These are phyloP conservation scores for Fraxinus baroniana DNA, from an alignment of 305 asterid species.

Conservation along the genomic window DNA sequence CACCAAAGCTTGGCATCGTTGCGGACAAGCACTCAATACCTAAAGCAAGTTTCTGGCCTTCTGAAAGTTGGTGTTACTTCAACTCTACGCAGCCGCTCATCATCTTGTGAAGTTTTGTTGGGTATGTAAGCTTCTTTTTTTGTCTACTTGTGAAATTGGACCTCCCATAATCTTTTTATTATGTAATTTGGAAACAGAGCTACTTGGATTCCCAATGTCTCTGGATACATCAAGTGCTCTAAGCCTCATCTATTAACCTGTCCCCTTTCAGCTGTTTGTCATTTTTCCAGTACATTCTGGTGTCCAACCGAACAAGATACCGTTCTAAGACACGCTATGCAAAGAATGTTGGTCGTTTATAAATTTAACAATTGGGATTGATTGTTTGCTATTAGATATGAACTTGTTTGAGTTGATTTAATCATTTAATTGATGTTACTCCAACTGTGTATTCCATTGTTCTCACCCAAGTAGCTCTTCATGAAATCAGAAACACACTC, in stretches of 20 bases:
- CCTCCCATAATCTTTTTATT: background rate
- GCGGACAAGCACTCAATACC: constrained; percentile 45
- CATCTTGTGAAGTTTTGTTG: constrained; percentile 43
- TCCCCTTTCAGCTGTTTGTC: background rate
- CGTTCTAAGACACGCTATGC: background rate
- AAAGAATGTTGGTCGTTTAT: background rate
- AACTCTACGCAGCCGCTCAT: constrained; percentile 48
- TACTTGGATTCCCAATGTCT: background rate
- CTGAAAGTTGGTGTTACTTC: constrained; percentile 47
- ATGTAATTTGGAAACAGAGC: background rate
- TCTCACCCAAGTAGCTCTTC: constrained; percentile 18
- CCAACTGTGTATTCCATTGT: constrained; percentile 1
- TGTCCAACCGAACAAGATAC: background rate
- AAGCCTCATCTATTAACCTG: background rate
- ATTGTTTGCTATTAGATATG: constrained; percentile 9
- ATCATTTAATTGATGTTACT: background rate
- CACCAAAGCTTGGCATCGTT: constrained; percentile 52
- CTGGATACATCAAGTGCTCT: background rate
- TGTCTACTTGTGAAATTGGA: background rate
- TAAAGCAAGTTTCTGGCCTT: constrained; percentile 59
- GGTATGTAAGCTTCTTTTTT: constrained; percentile 22
- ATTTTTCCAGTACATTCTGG: background rate
- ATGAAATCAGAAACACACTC: constrained; percentile 41
- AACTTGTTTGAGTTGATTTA: background rate
- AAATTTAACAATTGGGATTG: background rate